A percentile compares a stretch with the other conserved stretches of the same genome.
Conservation (phyloP, 2,329 filamentous ascomycete genomes). For the Penicillium sp. region DNA sequence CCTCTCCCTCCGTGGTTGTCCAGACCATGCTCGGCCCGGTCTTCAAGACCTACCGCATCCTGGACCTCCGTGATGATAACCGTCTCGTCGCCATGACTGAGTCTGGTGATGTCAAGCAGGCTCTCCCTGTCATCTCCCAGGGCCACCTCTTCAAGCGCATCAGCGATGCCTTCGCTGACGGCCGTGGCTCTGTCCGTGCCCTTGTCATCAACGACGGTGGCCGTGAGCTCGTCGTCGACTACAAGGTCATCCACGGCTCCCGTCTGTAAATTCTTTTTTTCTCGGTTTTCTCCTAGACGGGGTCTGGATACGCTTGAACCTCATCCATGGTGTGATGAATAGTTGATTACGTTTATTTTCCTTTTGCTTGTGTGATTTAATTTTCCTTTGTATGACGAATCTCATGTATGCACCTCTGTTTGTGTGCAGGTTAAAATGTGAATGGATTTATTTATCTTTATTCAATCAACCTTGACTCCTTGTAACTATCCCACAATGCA, state of each 20-base stretch:
- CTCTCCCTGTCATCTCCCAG: slow-evolving; percentile 90
- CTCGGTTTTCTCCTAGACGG: slow-evolving; percentile 4
- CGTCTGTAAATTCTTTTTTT: slow-evolving; percentile 53
- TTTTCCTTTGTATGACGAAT: slow-evolving; percentile 29
- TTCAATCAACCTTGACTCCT: not conserved
- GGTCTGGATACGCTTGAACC: slow-evolving; percentile 5
- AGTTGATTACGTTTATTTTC: slow-evolving; percentile 12
- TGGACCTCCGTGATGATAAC: slow-evolving; percentile 87
- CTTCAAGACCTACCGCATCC: slow-evolving; percentile 99
- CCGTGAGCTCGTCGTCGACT: slow-evolving; percentile 94
- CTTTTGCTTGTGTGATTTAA: slow-evolving; percentile 21
- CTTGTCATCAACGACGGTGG: slow-evolving; percentile 93
- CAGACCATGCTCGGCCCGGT: slow-evolving; percentile 99
- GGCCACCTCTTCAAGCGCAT: slow-evolving; percentile 82
- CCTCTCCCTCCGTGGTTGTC: slow-evolving; percentile 90
- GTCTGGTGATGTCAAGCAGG: slow-evolving; percentile 97
- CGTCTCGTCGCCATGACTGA: slow-evolving; percentile 95
- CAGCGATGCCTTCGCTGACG: slow-evolving; percentile 78
- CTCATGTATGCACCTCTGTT: slow-evolving; percentile 18
- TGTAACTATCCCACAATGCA: slow-evolving; percentile 13
- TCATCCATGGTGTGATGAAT: slow-evolving; percentile 18
- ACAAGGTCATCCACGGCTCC: slow-evolving; percentile 91
- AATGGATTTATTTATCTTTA: slow-evolving; percentile 13
- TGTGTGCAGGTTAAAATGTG: slow-evolving; percentile 20
- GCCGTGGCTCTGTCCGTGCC: slow-evolving; percentile 89